Conservation (phyloP, 306 rosid genomes). For the Cotoneaster glaucophyllus region DNA sequence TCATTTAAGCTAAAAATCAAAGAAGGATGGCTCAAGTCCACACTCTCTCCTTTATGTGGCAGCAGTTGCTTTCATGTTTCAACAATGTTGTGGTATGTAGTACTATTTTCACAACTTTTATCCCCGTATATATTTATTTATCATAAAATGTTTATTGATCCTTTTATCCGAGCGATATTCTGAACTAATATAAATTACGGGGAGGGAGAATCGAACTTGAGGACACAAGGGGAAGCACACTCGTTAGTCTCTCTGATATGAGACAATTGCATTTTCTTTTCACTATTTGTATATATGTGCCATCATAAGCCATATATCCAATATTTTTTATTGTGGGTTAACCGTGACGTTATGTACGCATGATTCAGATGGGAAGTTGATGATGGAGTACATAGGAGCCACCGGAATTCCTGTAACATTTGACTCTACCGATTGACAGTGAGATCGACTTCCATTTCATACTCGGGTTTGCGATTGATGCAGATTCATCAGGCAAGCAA, state of each 20-base stretch:
- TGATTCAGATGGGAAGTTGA: conserved; percentile 43
- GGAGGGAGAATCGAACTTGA: not conserved
- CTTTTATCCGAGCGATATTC: not conserved
- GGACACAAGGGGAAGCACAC: not conserved
- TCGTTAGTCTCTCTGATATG: too few species aligned
- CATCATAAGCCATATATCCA: not conserved
- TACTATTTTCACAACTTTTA: not conserved
- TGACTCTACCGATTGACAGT: conserved; percentile 22
- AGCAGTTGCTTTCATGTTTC: not conserved
- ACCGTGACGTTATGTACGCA: not conserved
- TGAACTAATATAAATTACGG: not conserved
- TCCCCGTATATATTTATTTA: too few species aligned
- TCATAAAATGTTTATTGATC: too few species aligned
- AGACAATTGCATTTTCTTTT: too few species aligned
- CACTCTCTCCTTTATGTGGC: conserved; percentile 5
- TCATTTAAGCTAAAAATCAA: not conserved
- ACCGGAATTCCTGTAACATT: conserved; percentile 29
- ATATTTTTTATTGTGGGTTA: not conserved
- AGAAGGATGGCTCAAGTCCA: conserved; percentile 3
- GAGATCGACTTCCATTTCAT: conserved; percentile 46
- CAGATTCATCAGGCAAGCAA: conserved; percentile 27
- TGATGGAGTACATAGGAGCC: conserved; percentile 68
- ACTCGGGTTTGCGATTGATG: conserved; percentile 45
- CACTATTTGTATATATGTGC: not conserved
- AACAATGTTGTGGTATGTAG: conserved; percentile 18